Evolutionary conservation across 345 rosid species (phyloP), one percentile per base, ranked within the genome.

Genomic region (Pelargonium nanum): DNA sequence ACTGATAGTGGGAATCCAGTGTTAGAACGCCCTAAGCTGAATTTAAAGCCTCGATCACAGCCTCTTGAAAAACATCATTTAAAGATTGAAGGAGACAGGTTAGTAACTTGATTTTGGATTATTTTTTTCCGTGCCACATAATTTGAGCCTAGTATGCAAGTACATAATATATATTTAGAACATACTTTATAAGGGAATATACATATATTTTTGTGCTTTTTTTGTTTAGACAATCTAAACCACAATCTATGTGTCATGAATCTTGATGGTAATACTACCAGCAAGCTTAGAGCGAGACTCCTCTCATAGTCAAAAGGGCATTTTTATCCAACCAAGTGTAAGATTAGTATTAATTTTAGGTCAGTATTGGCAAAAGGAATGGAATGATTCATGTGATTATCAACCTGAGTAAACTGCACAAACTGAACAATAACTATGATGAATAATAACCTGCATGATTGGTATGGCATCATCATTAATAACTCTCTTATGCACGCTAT

Each of bases 81-180:
- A 51, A 78, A 67, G 50, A 63, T 59, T 69, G 85, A 87, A 68
- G 75, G 61, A 54, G 95, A 73, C 62, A 80, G 95, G 97, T 89
- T 57, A 25, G 80, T 61, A 59, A 23, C 53, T 58, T 53, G 16
- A 9, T 24, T 19, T 25, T 9, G 4, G 23, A 61, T 25, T 40
- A n/a, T 40, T 40, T 17, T 40, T 10, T 3, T 40, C 32, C 3
- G 48, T 10, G 48, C 48, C 15, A 5, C 40, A 30, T 30, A 30
- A 5, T 3, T 30, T 30, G 10, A 30, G 10, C 40, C 10, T 30
- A 30, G 40, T 30, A n/a, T n/a, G n/a, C n/a, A n/a, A n/a, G n/a
- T n/a, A n/a, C n/a, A n/a, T n/a, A n/a, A n/a, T n/a, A n/a, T n/a
- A n/a, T n/a, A n/a, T n/a, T n/a, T n/a, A n/a, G n/a, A n/a, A n/a